These are phyloP conservation scores for Colletotrichum lindemuthianum DNA, from an alignment of 2,329 filamentous ascomycete species.

Conservation along the genomic window DNA sequence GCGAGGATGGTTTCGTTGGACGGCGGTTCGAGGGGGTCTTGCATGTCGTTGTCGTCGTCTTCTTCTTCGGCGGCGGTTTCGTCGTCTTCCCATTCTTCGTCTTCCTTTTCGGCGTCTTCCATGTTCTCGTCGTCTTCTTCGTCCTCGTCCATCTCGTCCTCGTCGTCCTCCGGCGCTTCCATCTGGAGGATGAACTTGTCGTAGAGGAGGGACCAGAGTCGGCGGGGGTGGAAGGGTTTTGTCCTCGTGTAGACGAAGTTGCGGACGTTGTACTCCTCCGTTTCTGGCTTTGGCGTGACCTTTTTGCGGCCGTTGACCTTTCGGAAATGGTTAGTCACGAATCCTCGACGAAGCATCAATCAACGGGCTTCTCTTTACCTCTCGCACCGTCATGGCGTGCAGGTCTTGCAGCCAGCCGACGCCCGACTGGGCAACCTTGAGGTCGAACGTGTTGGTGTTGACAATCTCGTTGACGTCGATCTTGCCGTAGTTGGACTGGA, in stretches of 20 bases:
- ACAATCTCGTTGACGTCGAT: conserved; percentile 72
- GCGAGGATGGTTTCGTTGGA: conserved; percentile 58
- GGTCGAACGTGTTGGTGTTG: conserved; percentile 72
- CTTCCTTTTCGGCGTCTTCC: conserved; percentile 33
- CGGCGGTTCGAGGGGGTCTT: conserved; percentile 46
- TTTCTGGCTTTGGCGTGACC: conserved; percentile 75
- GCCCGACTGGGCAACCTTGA: conserved; percentile 70
- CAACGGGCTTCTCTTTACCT: conserved; percentile 49
- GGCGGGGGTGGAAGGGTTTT: conserved; percentile 61
- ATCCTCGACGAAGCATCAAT: background rate
- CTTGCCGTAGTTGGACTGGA: conserved; percentile 68
- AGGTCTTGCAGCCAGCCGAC: conserved; percentile 77
- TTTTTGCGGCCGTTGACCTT: conserved; percentile 60
- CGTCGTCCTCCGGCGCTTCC: conserved; percentile 50
- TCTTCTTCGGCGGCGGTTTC: conserved; percentile 43
- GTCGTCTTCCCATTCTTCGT: conserved; percentile 42
- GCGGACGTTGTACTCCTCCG: conserved; percentile 76
- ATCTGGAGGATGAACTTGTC: conserved; percentile 63
- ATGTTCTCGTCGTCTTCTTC: conserved; percentile 46
- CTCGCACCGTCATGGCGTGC: conserved; percentile 72
- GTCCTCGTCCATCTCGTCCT: conserved; percentile 35
- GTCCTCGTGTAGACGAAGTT: conserved; percentile 75
- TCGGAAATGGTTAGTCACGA: background rate
- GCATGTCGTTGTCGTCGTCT: conserved; percentile 38
- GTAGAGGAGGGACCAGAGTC: conserved; percentile 56